These are phyloP conservation scores for Purpureocillium lavendulum DNA, from an alignment of 2,329 filamentous ascomycete genomes.

Conservation along the genomic window DNA sequence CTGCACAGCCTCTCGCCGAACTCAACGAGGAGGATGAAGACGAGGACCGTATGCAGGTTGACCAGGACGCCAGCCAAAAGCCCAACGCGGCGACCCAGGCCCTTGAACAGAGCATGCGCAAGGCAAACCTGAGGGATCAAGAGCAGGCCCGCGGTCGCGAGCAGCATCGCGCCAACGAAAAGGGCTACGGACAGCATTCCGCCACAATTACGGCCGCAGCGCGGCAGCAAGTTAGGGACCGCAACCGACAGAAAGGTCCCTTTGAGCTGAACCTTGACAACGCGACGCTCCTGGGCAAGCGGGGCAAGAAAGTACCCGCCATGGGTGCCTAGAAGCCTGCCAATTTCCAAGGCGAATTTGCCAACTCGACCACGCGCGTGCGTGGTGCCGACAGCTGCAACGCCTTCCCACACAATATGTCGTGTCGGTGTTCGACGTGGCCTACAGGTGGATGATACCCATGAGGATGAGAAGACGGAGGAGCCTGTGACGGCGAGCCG, in stretches of 20 bases:
- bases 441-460: too few species aligned
- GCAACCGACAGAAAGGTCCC: constrained; percentile 62
- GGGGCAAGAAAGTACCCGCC: constrained; percentile 45
- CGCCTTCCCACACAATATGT: too few species aligned
- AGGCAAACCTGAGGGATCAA: constrained; percentile 61
- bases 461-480: too few species aligned
- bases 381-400: not conserved
- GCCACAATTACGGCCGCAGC: constrained; percentile 77
- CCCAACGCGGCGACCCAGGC: constrained; percentile 48
- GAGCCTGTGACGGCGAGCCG: too few species aligned
- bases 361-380: too few species aligned
- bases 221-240: constrained; percentile 64
- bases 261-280: constrained; percentile 93
- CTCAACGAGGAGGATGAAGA: constrained; percentile 64
- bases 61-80: constrained; percentile 40
- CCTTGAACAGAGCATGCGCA: constrained; percentile 81
- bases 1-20: constrained; percentile 43
- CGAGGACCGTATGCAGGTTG: constrained; percentile 53
- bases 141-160: constrained; percentile 24
- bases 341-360: not conserved
- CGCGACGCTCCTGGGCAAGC: constrained; percentile 75
- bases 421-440: too few species aligned
- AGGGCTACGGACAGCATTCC: constrained; percentile 84
- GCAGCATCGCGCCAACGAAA: constrained; percentile 30
- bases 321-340: constrained; percentile 25